Percentiles rank a stretch among this genome's conserved stretches.
phyloP scores from a whole-genome alignment of 208 protist genomes.

The Angomonas ambiguus region DNA sequence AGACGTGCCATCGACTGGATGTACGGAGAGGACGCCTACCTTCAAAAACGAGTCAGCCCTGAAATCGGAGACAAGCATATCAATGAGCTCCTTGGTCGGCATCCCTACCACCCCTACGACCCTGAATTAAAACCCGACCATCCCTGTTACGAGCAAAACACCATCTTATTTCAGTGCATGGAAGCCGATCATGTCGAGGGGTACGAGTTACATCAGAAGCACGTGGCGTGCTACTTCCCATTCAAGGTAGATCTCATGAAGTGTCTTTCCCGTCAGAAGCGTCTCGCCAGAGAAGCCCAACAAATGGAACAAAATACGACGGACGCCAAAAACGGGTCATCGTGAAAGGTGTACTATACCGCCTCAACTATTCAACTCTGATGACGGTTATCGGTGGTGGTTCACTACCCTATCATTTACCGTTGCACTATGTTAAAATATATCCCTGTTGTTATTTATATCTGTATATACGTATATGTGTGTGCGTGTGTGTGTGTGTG shows the following conservation, averaged over 20 bases:
- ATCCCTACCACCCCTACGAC: conserved; percentile 85
- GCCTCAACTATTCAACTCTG: no score
- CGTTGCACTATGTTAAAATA: no score
- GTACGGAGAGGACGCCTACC: conserved; percentile 76
- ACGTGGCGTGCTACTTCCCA: conserved; percentile 81
- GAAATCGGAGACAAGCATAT: conserved; percentile 81
- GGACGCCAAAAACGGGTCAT: no score
- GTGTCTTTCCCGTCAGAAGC: conserved; percentile 68
- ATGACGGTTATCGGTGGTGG: no score
- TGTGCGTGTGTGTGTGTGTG: not conserved
- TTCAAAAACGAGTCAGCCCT: conserved; percentile 45
- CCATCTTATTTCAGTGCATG: conserved; percentile 76
- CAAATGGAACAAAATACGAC: not conserved
- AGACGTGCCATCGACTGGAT: conserved; percentile 82
- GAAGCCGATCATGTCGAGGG: conserved; percentile 68
- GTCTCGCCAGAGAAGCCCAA: conserved; percentile 19
- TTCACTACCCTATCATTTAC: no score
- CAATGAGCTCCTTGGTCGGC: conserved; percentile 79
- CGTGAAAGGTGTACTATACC: no score
- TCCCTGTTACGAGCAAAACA: conserved; percentile 61
- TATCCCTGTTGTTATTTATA: not conserved
- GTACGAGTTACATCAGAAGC: conserved; percentile 82
- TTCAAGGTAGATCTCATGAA: conserved; percentile 89
- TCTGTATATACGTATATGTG: not conserved
- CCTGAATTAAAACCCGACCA: conserved; percentile 59